A percentile compares a stretch with the other conserved stretches of the same genome.
These are phyloP conservation scores for Saussurea involucrata DNA, from an alignment of 129 eudicot genomes.

Conservation along the genomic window DNA sequence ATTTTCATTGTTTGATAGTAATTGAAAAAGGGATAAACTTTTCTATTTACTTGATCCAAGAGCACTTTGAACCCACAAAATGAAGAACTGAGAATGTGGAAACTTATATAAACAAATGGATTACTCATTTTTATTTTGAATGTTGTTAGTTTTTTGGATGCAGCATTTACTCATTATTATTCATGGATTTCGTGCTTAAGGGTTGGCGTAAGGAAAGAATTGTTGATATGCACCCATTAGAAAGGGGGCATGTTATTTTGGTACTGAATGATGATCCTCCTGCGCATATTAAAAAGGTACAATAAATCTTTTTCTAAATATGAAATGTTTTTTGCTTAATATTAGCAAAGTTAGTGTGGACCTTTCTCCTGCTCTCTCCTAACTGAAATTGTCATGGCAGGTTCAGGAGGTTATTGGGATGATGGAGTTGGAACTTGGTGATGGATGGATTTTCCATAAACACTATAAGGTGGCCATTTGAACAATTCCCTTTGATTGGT, in stretches of 20 bases:
- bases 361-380: not conserved
- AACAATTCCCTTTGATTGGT: not conserved
- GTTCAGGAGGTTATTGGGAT: constrained; percentile 72
- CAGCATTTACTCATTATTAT: not conserved
- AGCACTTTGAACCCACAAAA: not conserved
- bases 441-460: constrained; percentile 72
- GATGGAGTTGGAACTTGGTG: constrained; percentile 91
- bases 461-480: constrained; percentile 58
- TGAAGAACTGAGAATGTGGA: not conserved
- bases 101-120: not conserved
- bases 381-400: constrained; percentile 28
- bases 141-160: not conserved
- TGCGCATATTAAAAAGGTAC: constrained; percentile 65
- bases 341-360: not conserved
- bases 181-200: constrained; percentile 26
- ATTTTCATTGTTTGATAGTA: not conserved
- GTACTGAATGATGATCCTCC: constrained; percentile 67
- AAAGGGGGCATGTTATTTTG: constrained; percentile 55
- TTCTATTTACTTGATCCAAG: not conserved
- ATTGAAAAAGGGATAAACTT: not conserved
- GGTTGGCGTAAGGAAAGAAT: constrained; percentile 77
- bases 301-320: not conserved
- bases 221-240: constrained; percentile 33
- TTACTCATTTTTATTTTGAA: not conserved
- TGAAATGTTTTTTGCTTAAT: constrained; percentile 2